Evolutionary conservation across 495 filamentous ascomycete genomes (phyloP).

Genomic region (Melanomma pulvis-pyrius): DNA sequence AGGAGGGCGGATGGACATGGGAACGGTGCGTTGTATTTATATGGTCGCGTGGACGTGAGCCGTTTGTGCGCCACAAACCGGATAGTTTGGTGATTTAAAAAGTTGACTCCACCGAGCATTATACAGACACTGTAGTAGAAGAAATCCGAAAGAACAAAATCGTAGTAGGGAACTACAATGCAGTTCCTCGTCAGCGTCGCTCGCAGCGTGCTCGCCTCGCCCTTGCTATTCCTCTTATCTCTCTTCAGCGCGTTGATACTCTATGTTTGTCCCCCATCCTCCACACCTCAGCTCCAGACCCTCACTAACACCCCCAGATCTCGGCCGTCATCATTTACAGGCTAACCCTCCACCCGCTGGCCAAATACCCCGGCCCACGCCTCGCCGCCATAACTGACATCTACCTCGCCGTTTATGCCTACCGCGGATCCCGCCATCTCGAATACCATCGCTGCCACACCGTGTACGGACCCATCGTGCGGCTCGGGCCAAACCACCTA

Average conservation of each 20-base stretch:
- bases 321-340: slow-evolving; percentile 31
- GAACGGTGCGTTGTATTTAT: not conserved
- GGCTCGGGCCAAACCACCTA: slow-evolving; percentile 64
- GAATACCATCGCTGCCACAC: slow-evolving; percentile 30
- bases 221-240: slow-evolving; percentile 15
- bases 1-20: slow-evolving; percentile 5
- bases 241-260: slow-evolving; percentile 14
- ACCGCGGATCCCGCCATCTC: slow-evolving; percentile 37
- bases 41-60: not conserved
- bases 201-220: slow-evolving; percentile 5
- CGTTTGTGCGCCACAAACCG: not conserved
- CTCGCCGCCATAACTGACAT: slow-evolving; percentile 38
- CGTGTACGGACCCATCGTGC: slow-evolving; percentile 50
- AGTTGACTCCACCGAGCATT: no score
- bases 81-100: not conserved
- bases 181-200: slow-evolving; percentile 7
- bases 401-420: slow-evolving; percentile 40
- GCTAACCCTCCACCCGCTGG: slow-evolving; percentile 41
- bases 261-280: slow-evolving; percentile 18
- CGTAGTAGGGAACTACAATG: slow-evolving; percentile 1
- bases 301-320: slow-evolving; percentile 5
- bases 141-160: not conserved
- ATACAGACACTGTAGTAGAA: not conserved
- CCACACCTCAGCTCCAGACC: not conserved
- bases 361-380: slow-evolving; percentile 41